Evolutionary conservation across 495 filamentous ascomycete species (phyloP), one percentile per base, ranked within the genome.

Genomic region (Penicillium paxilli): DNA sequence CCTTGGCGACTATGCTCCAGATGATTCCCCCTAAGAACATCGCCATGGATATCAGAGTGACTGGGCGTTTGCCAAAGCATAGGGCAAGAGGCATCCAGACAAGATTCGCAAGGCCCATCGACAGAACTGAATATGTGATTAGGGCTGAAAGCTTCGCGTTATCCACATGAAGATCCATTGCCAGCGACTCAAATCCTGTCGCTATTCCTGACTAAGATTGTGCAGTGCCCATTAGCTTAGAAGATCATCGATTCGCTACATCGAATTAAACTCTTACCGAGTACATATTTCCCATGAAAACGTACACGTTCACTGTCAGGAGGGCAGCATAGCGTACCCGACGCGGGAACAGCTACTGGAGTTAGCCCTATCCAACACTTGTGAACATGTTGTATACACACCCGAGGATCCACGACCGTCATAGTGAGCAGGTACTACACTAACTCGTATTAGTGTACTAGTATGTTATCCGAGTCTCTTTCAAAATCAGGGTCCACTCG

Each of bases 51-150:
- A 79, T 23, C 2, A 82, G 51, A 0, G 79, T 66, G 19, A 75
- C 54, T 6, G 73, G 73, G 1, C 80, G 72, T 12, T 79, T 71
- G 12, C 80, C 80, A 41, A 71, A 79, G 21, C 74, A 65, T 24
- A 79, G 71, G 0, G 80, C 72, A 11, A 82, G 51, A 1, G 80
- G 80, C 33, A 78, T 77, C 73, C 78, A 79, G 40, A 80, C 54
- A 7, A 80, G 44, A 8, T 79, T 78, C 1, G 71, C 66, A 21
- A 71, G 44, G 6, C 72, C 72, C 57, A 73, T 66, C 12, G 68
- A 58, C 11, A 75, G 55, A 9, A 75, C 70, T 1, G 70, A 66
- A 41, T 65, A 75, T 5, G 63, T 62, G 30, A 75, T 54, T 0
- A 70, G 32, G n/a, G 64, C 54, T n/a, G 67, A 52, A 7, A 75